Evolutionary conservation across 2,329 filamentous ascomycete species (phyloP), one percentile per base, ranked within the genome.

Genomic region (Cladobotryum mycophilum): DNA sequence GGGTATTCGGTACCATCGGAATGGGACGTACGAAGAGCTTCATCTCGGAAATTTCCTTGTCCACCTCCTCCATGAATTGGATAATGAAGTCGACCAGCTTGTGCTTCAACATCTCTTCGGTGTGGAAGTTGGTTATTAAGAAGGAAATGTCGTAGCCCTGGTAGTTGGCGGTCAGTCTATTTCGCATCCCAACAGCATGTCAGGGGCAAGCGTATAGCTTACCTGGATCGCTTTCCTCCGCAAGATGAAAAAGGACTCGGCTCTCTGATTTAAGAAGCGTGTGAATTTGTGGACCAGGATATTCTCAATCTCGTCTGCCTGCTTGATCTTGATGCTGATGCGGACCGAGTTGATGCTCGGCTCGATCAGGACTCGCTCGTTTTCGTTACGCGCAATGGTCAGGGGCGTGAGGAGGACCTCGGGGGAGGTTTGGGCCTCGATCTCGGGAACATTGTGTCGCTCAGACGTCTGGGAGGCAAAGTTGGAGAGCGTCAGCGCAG

Each of bases 11-110:
- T 30, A 30, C 8, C 11, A 20, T 25, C 15, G 20, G n/a, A 30
- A n/a, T 37, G 3, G 17, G 41, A 76, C 89, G 60, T 80, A 96
- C 92, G 71, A 99, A 99, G 63, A 99, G 86, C 80, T 99, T 99
- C 93, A 99, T 97, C 74, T 99, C 95, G 3, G 93, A 97, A 54
- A 99, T 99, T 71, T 99, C 93, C 78, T 99, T 99, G 71, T 99
- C 95, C 4, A 99, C 95, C 69, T 99, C 93, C 71, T 99, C 92
- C 92, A 99, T 97, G 65, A 99, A 99, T 65, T 97, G 86, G 58
- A 99, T 96, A 60, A 99, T 95, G 65, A 99, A 99, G 69, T 99
- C 93, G 34, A 99, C 95, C 60, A 99, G 79, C 76, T 99, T 97
- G 69, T 99, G 92, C 78, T 97, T 97, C 67, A 97, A 71, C 90